phyloP scores from a whole-genome alignment of 805 yeast genomes.

The Spathaspora arborariae region DNA sequence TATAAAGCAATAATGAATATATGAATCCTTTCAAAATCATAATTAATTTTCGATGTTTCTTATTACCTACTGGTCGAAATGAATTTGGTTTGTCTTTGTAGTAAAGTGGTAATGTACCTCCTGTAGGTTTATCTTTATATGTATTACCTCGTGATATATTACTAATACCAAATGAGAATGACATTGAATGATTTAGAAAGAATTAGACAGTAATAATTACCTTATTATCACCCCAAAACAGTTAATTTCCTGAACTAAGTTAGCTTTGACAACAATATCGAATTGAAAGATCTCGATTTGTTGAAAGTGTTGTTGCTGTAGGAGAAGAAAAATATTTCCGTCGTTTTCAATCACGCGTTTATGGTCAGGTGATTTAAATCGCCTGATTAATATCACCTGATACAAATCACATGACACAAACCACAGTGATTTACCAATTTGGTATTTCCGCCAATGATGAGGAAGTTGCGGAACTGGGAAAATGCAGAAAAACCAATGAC shows the following conservation, averaged over 20 bases:
- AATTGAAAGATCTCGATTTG: too few species aligned
- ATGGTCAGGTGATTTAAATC: background rate
- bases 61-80: conserved; percentile 5
- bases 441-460: background rate
- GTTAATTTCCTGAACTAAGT: too few species aligned
- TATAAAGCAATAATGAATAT: conserved; percentile 37
- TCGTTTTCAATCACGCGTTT: background rate
- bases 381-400: background rate
- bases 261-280: too few species aligned
- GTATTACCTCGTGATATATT: conserved; percentile 9
- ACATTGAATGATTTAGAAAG: conserved; percentile 2
- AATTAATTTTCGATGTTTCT: conserved; percentile 11
- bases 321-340: too few species aligned
- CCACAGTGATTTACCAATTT: background rate
- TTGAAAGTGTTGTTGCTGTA: too few species aligned
- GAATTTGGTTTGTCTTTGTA: conserved; percentile 31
- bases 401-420: background rate
- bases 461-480: background rate
- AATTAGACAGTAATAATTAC: too few species aligned
- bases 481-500: background rate
- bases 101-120: conserved; percentile 25
- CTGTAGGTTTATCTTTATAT: conserved; percentile 9
- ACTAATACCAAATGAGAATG: conserved; percentile 8
- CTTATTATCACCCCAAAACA: too few species aligned
- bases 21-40: conserved; percentile 45